A percentile compares a stretch with the other conserved stretches of the same genome.
These are phyloP conservation scores for Fusarium burgessii DNA, from an alignment of 2,329 filamentous ascomycete species.

Conservation along the genomic window DNA sequence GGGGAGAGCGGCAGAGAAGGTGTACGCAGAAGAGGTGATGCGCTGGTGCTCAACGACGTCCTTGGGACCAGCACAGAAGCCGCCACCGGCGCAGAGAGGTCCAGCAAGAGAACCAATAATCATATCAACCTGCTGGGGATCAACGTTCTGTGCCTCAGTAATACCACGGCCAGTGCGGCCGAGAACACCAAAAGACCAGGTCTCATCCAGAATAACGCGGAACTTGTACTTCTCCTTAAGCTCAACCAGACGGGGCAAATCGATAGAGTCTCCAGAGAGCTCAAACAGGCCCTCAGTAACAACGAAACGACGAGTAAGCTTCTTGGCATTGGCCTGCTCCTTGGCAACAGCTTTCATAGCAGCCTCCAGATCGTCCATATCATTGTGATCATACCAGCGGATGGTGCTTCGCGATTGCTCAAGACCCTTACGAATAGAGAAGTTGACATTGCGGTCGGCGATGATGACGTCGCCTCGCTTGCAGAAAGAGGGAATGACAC, in stretches of 20 bases:
- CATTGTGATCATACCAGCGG: slow-evolving; percentile 94
- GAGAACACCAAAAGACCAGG: slow-evolving; percentile 95
- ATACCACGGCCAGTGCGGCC: slow-evolving; percentile 91
- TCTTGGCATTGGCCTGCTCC: slow-evolving; percentile 86
- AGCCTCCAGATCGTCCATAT: slow-evolving; percentile 91
- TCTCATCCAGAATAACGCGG: slow-evolving; percentile 96
- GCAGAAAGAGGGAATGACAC: slow-evolving; percentile 95
- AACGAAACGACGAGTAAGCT: slow-evolving; percentile 91
- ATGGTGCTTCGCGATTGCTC: slow-evolving; percentile 93
- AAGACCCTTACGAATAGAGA: slow-evolving; percentile 91
- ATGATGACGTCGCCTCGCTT: slow-evolving; percentile 98
- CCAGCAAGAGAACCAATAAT: slow-evolving; percentile 93
- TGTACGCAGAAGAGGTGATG: slow-evolving; percentile 91
- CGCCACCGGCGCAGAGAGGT: slow-evolving; percentile 89
- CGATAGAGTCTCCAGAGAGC: slow-evolving; percentile 83
- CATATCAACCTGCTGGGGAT: slow-evolving; percentile 94
- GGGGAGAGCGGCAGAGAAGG: slow-evolving; percentile 93
- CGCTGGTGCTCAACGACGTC: slow-evolving; percentile 98
- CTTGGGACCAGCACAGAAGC: slow-evolving; percentile 91
- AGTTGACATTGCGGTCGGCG: slow-evolving; percentile 93
- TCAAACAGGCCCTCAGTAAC: slow-evolving; percentile 97
- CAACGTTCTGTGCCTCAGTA: slow-evolving; percentile 96
- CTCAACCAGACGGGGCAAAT: slow-evolving; percentile 91
- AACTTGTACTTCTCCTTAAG: slow-evolving; percentile 98
- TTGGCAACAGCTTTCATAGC: slow-evolving; percentile 87